Evolutionary conservation across 208 protist genomes (phyloP), one percentile per base, ranked within the genome.

Genomic region (Endotrypanum monterogeii): DNA sequence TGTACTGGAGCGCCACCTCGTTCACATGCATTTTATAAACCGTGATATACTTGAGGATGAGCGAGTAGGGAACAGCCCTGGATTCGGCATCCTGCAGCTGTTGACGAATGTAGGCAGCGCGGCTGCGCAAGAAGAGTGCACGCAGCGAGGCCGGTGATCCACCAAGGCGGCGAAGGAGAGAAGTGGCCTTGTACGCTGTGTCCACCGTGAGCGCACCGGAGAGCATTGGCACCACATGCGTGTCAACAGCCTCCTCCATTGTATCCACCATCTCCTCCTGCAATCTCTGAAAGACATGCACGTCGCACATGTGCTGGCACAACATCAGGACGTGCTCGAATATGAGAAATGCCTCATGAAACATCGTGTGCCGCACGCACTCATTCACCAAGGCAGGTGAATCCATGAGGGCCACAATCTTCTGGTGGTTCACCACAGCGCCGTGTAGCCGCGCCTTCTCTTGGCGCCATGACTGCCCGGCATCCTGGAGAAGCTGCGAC

Each of bases 1-100:
- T 75, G 71, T 92, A 94, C 84, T 94, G 92, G 68, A 92, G 61
- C 23, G 92, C 79, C 55, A 83, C 80, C 78, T 97, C 92, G 55
- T 69, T 84, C 62, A 94, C 85, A 58, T 94, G 84, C 52, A 94
- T 83, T 80, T 95, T 93, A 74, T 93, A 94, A n/a, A 89, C 73
- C 3, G 77, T 85, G 28, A 95, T 32, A 65, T 85, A 86, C 67
- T 84, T 79, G 37, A 91, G 83, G 44, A 90, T 79, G 63, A 88
- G 84, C 11, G 86, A 83, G 71, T 88, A 91, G n/a, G 90, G 76
- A 44, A 86, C 75, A 18, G 71, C 54, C 63, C 75, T 83, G 14
- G 71, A 61, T 46, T 83, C 78, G 8, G 89, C 88, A 56, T 90
- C 90, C 2, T 72, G 72, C 61, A 89, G 61, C 25, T 87, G 79